Conservation (phyloP, 495 filamentous ascomycete species). For the Cryomyces minteri region DNA sequence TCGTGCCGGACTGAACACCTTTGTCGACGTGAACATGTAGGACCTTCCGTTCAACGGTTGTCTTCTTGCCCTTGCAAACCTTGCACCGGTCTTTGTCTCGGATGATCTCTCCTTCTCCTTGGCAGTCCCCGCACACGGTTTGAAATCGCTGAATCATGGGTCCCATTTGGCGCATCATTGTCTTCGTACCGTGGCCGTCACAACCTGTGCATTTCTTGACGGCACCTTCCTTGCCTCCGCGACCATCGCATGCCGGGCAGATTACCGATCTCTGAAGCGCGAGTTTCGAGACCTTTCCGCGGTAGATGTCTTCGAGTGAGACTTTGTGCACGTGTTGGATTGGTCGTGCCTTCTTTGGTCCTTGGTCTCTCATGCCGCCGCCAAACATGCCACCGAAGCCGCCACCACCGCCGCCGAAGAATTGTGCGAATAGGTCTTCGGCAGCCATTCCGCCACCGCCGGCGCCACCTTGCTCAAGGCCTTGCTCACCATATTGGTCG, state of each 20-base stretch:
- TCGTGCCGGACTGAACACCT: constrained; percentile 81
- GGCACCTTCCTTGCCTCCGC: constrained; percentile 92
- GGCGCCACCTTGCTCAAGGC: constrained; percentile 70
- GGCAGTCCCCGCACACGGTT: constrained; percentile 96
- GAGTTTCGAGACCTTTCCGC: constrained; percentile 92
- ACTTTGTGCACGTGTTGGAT: constrained; percentile 98
- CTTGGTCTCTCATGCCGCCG: constrained; percentile 56
- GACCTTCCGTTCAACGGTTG: constrained; percentile 88
- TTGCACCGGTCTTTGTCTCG: constrained; percentile 95
- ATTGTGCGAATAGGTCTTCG: constrained; percentile 93
- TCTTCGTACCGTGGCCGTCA: constrained; percentile 94
- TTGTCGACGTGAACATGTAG: constrained; percentile 95
- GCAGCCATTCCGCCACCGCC: constrained; percentile 79
- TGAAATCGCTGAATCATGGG: constrained; percentile 99
- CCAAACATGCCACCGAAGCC: constrained; percentile 32
- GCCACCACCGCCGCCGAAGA: constrained; percentile 80
- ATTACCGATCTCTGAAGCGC: constrained; percentile 95
- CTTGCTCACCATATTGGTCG: constrained; percentile 94
- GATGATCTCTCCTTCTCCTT: constrained; percentile 90
- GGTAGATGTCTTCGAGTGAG: constrained; percentile 92
- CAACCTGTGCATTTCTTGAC: constrained; percentile 83
- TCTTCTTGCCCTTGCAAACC: constrained; percentile 90
- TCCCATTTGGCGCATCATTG: constrained; percentile 99
- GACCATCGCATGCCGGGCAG: constrained; percentile 85
- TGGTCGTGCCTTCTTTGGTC: constrained; percentile 83